Evolutionary conservation across 2,329 filamentous ascomycete genomes (phyloP), one percentile per base, ranked within the genome.

Genomic region (Ceratocystis alfenasii): DNA sequence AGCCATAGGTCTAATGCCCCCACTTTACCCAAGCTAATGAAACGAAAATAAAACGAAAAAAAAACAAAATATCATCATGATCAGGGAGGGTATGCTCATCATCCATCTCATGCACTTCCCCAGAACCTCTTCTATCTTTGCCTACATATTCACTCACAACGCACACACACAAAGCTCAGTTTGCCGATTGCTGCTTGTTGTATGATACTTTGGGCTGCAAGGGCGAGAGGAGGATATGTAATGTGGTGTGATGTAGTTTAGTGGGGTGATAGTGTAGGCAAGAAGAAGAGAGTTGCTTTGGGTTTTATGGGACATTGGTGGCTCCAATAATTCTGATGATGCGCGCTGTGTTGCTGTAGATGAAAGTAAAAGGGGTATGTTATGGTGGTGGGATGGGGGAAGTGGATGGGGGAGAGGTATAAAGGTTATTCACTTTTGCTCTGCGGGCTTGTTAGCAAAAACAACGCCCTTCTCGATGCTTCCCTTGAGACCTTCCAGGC

Each of bases 391-490:
- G 22, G 4, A 41, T 12, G 55, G 64, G 65, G 55, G 33, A 33
- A 41, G 36, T 41, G 36, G 36, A 41, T 12, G 72, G 71, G 67
- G 28, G 28, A n/a, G 8, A 25, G 25, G 48, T 61, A 48, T 28
- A 33, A 50, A 66, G 71, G 67, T 69, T 73, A 73, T 76, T 89
- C 85, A 92, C 89, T 92, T 92, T 85, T 90, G 85, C 46, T 64
- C 67, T 75, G 90, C 88, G 76, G 89, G 85, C 83, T 87, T 92
- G 81, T 89, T 83, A 77, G 87, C 87, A 76, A 97, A 99, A 75
- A 87, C 85, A 74, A 96, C 81, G 75, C 94, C 94, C 86, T 97
- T 96, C 74, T 84, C 79, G 76, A 99, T 96, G 81, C 97, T 97
- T 79, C 85, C 87, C 82, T 91, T 88, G 69, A 97, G 85, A 71